These are phyloP conservation scores for Pilaira anomala DNA, from an alignment of 192 early-diverging fungal species.

Conservation along the genomic window DNA sequence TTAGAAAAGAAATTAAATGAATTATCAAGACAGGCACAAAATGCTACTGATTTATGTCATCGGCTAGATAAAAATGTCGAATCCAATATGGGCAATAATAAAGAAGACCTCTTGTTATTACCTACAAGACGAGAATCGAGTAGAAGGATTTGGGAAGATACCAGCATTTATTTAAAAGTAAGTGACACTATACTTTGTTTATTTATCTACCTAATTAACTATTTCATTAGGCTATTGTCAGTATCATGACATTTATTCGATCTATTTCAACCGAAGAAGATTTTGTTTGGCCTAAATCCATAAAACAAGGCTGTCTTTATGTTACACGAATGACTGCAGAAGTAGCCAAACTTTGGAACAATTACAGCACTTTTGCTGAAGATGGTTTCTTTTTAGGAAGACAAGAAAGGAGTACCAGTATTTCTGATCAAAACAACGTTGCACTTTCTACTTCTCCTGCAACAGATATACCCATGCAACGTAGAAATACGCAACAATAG, in stretches of 20 bases:
- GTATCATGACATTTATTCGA: conserved; percentile 26
- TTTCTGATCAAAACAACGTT: background rate
- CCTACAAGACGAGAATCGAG: background rate
- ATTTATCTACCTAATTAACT: background rate
- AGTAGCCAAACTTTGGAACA: conserved; percentile 34
- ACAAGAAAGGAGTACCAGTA: conserved; percentile 6
- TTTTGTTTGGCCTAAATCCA: conserved; percentile 28
- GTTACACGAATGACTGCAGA: conserved; percentile 34
- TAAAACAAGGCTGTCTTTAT: conserved; percentile 34
- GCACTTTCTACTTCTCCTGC: background rate
- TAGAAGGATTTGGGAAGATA: conserved; percentile 32
- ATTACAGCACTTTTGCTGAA: conserved; percentile 30
- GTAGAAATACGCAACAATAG: conserved; percentile 1
- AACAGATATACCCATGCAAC: conserved; percentile 10
- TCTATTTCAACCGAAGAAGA: conserved; percentile 35
- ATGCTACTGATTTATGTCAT: conserved; percentile 17
- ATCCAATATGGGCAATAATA: conserved; percentile 1
- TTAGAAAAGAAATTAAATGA: conserved; percentile 18
- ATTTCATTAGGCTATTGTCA: conserved; percentile 23
- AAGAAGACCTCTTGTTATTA: conserved; percentile 1
- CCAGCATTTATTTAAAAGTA: conserved; percentile 34
- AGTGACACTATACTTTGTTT: background rate
- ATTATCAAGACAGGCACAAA: conserved; percentile 13
- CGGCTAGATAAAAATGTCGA: conserved; percentile 18
- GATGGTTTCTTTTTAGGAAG: conserved; percentile 30